These are phyloP conservation scores for Euphrasia confusa DNA, from an alignment of 257 asterid genomes.

Conservation along the genomic window DNA sequence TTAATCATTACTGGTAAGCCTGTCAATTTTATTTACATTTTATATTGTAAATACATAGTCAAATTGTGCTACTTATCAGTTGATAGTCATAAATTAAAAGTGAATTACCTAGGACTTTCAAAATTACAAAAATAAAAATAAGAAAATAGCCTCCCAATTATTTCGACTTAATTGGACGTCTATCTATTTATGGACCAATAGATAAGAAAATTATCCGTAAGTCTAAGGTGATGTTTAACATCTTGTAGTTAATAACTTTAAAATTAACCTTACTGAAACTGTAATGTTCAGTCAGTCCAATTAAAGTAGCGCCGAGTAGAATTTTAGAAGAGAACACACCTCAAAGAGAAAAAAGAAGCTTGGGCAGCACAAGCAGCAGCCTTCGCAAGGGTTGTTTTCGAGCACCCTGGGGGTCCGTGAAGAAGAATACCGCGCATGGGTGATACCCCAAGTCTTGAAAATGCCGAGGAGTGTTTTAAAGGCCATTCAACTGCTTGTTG, in stretches of 20 bases:
- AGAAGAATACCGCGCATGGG: constrained; percentile 89
- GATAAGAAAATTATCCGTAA: too few species aligned
- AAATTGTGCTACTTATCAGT: neutral
- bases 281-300: too few species aligned
- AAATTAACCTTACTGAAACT: too few species aligned
- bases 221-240: too few species aligned
- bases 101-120: too few species aligned
- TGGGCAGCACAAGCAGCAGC: constrained; percentile 96
- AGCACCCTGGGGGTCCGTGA: constrained; percentile 99
- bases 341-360: constrained; percentile 92
- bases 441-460: constrained; percentile 68
- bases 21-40: neutral
- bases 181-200: too few species aligned
- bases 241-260: too few species aligned
- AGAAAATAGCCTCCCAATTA: too few species aligned
- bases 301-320: too few species aligned
- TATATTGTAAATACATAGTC: neutral
- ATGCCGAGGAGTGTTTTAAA: constrained; percentile 63
- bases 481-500: constrained; percentile 99
- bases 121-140: too few species aligned
- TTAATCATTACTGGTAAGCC: neutral
- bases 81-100: neutral
- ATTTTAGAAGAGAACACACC: constrained; percentile 38
- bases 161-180: neutral
- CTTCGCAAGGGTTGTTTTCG: constrained; percentile 93